phyloP scores from a whole-genome alignment of 1,139 yeast species.

The Candida tetrigidarum region DNA sequence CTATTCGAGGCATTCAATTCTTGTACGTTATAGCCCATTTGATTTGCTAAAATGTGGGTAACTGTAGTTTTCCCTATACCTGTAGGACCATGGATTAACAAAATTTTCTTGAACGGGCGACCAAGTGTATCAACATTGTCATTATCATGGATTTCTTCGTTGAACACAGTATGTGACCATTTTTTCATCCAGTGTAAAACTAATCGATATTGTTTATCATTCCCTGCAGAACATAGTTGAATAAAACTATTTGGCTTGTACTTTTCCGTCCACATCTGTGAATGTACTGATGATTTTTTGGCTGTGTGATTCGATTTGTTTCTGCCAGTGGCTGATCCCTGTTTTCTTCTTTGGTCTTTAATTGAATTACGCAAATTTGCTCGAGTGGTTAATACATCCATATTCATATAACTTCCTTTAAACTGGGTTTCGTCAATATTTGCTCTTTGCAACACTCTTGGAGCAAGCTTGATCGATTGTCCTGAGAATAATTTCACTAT shows the following conservation, averaged over 20 bases:
- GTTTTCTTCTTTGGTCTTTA: conserved; percentile 21
- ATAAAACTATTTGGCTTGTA: conserved; percentile 77
- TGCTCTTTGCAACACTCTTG: conserved; percentile 14
- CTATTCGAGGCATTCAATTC: conserved; percentile 92
- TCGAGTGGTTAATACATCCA: conserved; percentile 34
- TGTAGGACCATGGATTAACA: conserved; percentile 89
- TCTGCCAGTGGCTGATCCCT: conserved; percentile 7
- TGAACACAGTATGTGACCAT: conserved; percentile 77
- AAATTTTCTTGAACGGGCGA: conserved; percentile 71
- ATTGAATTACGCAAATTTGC: conserved; percentile 29
- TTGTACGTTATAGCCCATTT: conserved; percentile 77
- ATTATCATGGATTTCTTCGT: conserved; percentile 31
- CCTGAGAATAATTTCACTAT: conserved; percentile 33
- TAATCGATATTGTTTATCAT: conserved; percentile 74
- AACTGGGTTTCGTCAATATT: conserved; percentile 12
- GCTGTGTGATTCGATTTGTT: neutral
- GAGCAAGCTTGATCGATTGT: conserved; percentile 23
- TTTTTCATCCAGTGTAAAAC: conserved; percentile 79
- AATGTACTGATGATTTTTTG: conserved; percentile 2
- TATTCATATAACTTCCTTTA: conserved; percentile 27
- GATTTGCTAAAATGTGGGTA: conserved; percentile 82
- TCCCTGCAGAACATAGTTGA: conserved; percentile 69
- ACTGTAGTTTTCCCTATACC: conserved; percentile 96
- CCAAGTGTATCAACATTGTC: conserved; percentile 56
- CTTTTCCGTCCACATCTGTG: conserved; percentile 73